Conservation (phyloP, 2,329 filamentous ascomycete genomes). For the Cladosporium sp. region DNA sequence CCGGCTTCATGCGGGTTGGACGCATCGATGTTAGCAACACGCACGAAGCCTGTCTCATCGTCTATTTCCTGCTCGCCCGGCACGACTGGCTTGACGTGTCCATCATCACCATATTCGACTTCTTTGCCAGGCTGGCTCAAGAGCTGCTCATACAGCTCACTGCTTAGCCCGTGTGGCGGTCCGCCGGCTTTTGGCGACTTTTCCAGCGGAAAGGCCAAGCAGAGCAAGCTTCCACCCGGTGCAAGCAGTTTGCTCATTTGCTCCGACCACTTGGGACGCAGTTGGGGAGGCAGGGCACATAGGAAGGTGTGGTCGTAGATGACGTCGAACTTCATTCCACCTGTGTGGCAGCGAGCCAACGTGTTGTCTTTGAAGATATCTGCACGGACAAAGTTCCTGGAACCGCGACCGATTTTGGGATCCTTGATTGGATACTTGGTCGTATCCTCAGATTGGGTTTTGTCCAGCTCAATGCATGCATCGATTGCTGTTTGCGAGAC, state of each 20-base stretch:
- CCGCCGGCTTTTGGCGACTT: slow-evolving; percentile 64
- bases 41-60: slow-evolving; percentile 39
- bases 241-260: slow-evolving; percentile 53
- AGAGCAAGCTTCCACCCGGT: slow-evolving; percentile 52
- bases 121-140: slow-evolving; percentile 66
- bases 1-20: slow-evolving; percentile 54
- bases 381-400: slow-evolving; percentile 53
- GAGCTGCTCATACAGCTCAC: slow-evolving; percentile 68
- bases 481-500: slow-evolving; percentile 50
- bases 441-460: slow-evolving; percentile 33
- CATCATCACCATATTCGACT: slow-evolving; percentile 57
- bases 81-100: slow-evolving; percentile 45
- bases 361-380: slow-evolving; percentile 61
- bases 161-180: slow-evolving; percentile 68
- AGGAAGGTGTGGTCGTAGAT: slow-evolving; percentile 65
- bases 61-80: slow-evolving; percentile 35
- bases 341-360: slow-evolving; percentile 41
- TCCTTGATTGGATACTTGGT: slow-evolving; percentile 41
- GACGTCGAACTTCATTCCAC: slow-evolving; percentile 54
- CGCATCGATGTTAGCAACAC: slow-evolving; percentile 53
- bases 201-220: slow-evolving; percentile 73
- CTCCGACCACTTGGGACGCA: slow-evolving; percentile 56
- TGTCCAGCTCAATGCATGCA: slow-evolving; percentile 43
- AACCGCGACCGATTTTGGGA: slow-evolving; percentile 45
- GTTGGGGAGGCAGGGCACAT: slow-evolving; percentile 52